These are phyloP conservation scores for Bolboschoenus planiculmis DNA, from an alignment of 176 grass and related monocot species.

Conservation along the genomic window DNA sequence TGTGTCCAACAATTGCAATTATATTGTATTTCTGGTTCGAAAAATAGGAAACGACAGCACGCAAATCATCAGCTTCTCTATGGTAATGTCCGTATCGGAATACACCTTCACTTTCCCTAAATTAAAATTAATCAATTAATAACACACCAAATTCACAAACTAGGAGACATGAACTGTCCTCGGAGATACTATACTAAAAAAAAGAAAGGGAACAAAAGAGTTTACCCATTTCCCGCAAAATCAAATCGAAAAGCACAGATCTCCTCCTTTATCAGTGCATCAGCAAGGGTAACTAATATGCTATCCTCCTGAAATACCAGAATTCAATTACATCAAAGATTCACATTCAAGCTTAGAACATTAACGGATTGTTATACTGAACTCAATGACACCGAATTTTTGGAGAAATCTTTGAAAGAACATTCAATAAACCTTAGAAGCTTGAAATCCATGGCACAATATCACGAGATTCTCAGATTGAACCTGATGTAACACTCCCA, in stretches of 20 bases:
- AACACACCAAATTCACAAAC: neutral
- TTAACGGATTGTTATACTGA: neutral
- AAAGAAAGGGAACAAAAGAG: neutral
- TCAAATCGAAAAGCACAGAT: conserved; percentile 67
- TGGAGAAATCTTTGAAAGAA: neutral
- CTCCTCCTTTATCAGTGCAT: conserved; percentile 40
- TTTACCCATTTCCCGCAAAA: conserved; percentile 96
- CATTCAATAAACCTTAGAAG: conserved; percentile 58
- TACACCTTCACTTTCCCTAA: conserved; percentile 72
- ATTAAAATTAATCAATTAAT: neutral
- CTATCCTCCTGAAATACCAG: conserved; percentile 56
- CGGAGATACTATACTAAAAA: neutral
- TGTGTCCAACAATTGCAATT: conserved; percentile 76
- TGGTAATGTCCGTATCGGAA: conserved; percentile 73
- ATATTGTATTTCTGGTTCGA: conserved; percentile 54
- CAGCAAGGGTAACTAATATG: conserved; percentile 56
- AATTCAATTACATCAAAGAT: neutral
- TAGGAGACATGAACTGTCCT: neutral
- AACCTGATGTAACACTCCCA: conserved; percentile 64
- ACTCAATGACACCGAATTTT: neutral
- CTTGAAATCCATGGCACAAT: conserved; percentile 76
- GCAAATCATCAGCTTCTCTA: conserved; percentile 72
- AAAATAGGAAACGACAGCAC: conserved; percentile 52
- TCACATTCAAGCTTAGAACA: neutral
- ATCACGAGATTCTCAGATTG: conserved; percentile 66